Evolutionary conservation across 306 rosid species (phyloP), one percentile per base, ranked within the genome.

Genomic region (Urtica urens): DNA sequence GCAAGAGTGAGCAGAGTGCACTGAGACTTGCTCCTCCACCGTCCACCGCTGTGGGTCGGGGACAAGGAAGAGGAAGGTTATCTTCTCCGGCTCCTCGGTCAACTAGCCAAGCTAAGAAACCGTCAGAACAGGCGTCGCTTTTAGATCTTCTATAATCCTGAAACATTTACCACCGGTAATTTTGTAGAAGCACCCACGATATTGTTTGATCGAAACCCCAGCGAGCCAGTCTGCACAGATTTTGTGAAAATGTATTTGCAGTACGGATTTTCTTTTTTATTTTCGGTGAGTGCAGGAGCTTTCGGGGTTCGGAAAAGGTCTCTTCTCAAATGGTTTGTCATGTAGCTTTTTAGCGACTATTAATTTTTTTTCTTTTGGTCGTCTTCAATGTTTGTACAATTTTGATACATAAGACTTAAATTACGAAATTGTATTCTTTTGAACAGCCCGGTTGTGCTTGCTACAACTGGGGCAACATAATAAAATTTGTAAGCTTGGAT

Each of bases 21-120:
- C 94, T 66, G 25, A 78, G 68, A 67, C 94, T 92, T 17, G 99
- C 94, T 9, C 99, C 99, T 3, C 96, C 99, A 10, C 99, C 99
- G 2, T 67, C 87, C 55, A 77, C 76, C 27, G 43, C 93, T 8
- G 77, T 80, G 34, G 96, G 95, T 50, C 77, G 96, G 74, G 96
- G 96, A 53, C 66, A 95, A 67, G 99, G 92, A 14, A 79, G 96
- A 64, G 96, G 94, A 49, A 75, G 84, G 55, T 92, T 78, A 59
- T 43, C 55, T 43, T 39, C 54, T 24, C 65, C 92, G 42, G 53
- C 71, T 46, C 29, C 65, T 46, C 70, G 78, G 31, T 40, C 85
- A 41, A n/a, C n/a, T n/a, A 66, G 80, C 59, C 76, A 71, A 46
- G 37, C 66, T 41, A 85, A 69, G 68, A 59, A 86, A 38, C 60